phyloP scores from a whole-genome alignment of 2,329 filamentous ascomycete genomes.

The Clonostachys solani region DNA sequence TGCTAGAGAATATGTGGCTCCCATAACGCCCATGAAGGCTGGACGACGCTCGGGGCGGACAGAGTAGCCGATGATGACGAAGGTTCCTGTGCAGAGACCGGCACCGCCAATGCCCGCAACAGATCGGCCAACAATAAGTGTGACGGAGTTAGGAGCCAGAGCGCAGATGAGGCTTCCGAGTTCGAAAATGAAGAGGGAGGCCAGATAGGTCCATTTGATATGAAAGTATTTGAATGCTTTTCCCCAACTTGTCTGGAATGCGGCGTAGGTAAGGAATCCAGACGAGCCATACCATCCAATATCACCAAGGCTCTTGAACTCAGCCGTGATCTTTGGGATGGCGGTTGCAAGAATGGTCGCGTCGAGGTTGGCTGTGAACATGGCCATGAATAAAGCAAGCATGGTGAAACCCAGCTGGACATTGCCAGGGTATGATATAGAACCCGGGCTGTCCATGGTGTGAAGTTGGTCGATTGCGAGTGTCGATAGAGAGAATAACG shows the following conservation, averaged over 20 bases:
- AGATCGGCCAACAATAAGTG: constrained; percentile 49
- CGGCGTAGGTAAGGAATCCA: constrained; percentile 67
- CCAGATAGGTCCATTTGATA: constrained; percentile 48
- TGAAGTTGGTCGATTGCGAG: no score
- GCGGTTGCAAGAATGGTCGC: constrained; percentile 64
- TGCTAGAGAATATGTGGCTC: constrained; percentile 66
- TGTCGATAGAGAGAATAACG: no score
- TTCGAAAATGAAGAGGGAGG: constrained; percentile 47
- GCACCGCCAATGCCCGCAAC: constrained; percentile 55
- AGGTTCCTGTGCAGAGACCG: constrained; percentile 49
- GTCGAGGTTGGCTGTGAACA: constrained; percentile 52
- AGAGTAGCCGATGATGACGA: constrained; percentile 28
- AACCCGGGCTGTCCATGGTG: no score
- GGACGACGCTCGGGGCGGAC: constrained; percentile 58
- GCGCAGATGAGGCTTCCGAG: constrained; percentile 50
- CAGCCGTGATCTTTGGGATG: constrained; percentile 58
- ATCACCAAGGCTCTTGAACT: constrained; percentile 62
- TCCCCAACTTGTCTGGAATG: constrained; percentile 66
- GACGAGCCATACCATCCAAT: constrained; percentile 77
- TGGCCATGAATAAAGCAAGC: constrained; percentile 30
- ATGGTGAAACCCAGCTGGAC: constrained; percentile 20
- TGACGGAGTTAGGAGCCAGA: constrained; percentile 40
- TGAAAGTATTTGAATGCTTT: constrained; percentile 56
- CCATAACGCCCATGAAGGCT: constrained; percentile 54
- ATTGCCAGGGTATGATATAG: no score